Evolutionary conservation across 1,139 yeast genomes (phyloP), one percentile per base, ranked within the genome.

Genomic region (Saccharomyces hybrid): DNA sequence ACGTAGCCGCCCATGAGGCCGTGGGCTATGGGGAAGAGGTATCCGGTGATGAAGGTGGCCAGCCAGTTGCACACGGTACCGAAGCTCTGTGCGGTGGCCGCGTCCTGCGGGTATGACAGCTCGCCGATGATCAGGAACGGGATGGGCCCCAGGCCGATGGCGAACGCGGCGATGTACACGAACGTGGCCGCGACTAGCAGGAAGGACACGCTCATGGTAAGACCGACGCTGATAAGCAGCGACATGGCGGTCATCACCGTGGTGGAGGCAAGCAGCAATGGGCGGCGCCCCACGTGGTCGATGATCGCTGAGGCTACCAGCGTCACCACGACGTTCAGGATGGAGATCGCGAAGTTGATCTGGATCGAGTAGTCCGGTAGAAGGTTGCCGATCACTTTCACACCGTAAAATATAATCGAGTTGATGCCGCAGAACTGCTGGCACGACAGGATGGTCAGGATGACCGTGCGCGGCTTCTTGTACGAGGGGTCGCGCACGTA

Each of bases 361-460:
- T 77, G 63, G 7, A 87, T 79, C 2, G 96, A 85, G 55, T 81
- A 76, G 23, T 78, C 73, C 2, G 97, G 96, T 13, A 66, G 51
- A 2, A 86, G 75, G 6, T 81, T 74, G 20, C 85, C 77, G 54
- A 93, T 76, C 3, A 91, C 87, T 6, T 88, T 81, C 3, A 90
- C 96, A 3, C 99, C 98, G 68, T 91, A 93, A 68, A 91, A 89
- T 27, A 91, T 82, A 57, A 93, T 89, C 0, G 96, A 83, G 70
- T 93, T 93, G 66, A 93, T 88, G 28, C 99, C 99, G 62, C 91
- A 84, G 58, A 91, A 81, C 68, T 93, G 99, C 71, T 93, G 98
- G 29, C 91, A 84, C n/a, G 84, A 74, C 76, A 91, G 80, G 31
- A 89, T 78, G 2, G 88, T 83, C 0, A 90, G 81, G 3, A 91